phyloP scores from a whole-genome alignment of 305 asterid genomes.

The Fraxinus albicans region DNA sequence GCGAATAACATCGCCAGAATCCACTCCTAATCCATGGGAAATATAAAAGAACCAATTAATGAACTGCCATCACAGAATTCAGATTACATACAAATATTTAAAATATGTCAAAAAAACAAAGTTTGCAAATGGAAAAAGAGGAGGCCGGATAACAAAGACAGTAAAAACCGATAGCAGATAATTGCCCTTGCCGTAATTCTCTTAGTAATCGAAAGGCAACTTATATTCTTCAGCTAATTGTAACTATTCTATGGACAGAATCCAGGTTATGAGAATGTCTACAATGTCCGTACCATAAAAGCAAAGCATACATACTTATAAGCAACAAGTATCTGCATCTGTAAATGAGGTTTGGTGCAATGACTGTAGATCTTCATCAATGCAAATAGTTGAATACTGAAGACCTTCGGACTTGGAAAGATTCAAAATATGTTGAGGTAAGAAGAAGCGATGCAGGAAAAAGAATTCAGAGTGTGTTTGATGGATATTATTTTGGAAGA shows the following conservation, averaged over 20 bases:
- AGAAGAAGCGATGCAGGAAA: neutral
- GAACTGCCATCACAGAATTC: slow-evolving; percentile 12
- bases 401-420: slow-evolving; percentile 1
- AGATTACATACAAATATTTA: neutral
- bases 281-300: neutral
- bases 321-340: neutral
- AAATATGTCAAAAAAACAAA: neutral
- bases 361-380: neutral
- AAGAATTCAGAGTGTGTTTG: neutral
- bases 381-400: neutral
- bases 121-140: neutral
- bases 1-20: slow-evolving; percentile 70
- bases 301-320: slow-evolving; percentile 4
- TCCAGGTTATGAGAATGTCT: neutral
- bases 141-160: neutral
- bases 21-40: slow-evolving; percentile 63
- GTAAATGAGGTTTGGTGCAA: neutral
- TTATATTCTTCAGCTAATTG: neutral
- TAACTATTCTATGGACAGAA: neutral
- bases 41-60: slow-evolving; percentile 8
- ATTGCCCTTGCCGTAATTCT: neutral
- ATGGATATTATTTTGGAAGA: no score
- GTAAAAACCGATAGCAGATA: neutral
- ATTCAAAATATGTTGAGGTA: neutral
- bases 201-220: neutral